Evolutionary conservation across 345 rosid species (phyloP), one percentile per base, ranked within the genome.

Genomic region (Salix suchowensis): DNA sequence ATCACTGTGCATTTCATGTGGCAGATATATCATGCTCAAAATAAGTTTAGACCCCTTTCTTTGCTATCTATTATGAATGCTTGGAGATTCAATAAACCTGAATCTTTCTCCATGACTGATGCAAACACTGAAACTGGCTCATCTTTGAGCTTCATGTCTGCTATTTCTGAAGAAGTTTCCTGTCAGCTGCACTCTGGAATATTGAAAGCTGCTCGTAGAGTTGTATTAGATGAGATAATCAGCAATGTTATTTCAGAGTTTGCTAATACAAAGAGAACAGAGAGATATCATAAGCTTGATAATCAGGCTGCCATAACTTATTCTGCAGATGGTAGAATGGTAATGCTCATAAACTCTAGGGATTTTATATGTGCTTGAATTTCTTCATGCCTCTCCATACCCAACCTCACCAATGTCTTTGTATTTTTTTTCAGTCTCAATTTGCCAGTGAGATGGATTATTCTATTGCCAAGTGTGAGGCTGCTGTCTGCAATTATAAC

Each of bases 151-250:
- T 81, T 88, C 74, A 80, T 90, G 73, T 77, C 91, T 34, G 87
- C 86, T 66, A 86, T 91, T 65, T 88, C 97, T 62, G 93, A 91
- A 76, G 92, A 80, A 67, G 84, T 96, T 81, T 91, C 97, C 81
- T 78, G 74, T 76, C 92, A 94, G 85, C 86, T 96, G 82, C 99
- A 94, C 75, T 67, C 85, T 60, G 94, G 93, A 76, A 88, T 96
- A 72, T 79, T 94, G 86, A 92, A 89, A 85, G 82, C 85, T 42
- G 94, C 95, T 62, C 95, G 98, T 73, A 87, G 94, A 82, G 89
- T 90, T 80, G 77, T 90, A 21, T 78, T 96, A n/a, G 95, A 96
- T 84, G 97, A 94, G 83, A 88, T 96, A 80, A 89, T 94, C 67
- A 82, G 92, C 78, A 79, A 82, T 73, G 78, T 85, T 58, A 89